Evolutionary conservation across 2,329 filamentous ascomycete genomes (phyloP).

Genomic region (Cladosporium sp.): DNA sequence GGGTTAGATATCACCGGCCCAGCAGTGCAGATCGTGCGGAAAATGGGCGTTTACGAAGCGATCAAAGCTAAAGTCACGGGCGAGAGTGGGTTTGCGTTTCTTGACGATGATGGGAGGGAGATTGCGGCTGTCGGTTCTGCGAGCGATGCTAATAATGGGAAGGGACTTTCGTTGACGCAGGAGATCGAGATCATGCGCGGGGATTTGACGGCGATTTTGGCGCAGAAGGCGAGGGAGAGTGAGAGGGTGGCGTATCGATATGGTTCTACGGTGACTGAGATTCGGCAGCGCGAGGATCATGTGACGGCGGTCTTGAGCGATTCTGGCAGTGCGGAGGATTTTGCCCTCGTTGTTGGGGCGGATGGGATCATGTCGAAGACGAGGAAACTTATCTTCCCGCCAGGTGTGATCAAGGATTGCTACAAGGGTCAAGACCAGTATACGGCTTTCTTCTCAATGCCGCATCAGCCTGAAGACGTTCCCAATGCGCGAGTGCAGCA

Average conservation of each 20-base stretch:
- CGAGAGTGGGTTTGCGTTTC: conserved; percentile 25
- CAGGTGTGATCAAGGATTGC: conserved; percentile 16
- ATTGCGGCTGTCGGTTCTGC: conserved; percentile 13
- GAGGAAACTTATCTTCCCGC: conserved; percentile 24
- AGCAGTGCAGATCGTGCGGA: conserved; percentile 21
- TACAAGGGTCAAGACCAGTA: conserved; percentile 18
- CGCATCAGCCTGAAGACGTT: conserved; percentile 13
- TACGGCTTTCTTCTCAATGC: conserved; percentile 28
- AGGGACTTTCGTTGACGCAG: conserved; percentile 16
- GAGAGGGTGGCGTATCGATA: conserved; percentile 15
- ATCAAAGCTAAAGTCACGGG: conserved; percentile 25
- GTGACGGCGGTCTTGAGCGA: conserved; percentile 14
- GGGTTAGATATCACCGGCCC: conserved; percentile 27
- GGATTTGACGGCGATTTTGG: conserved; percentile 45
- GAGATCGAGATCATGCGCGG: conserved; percentile 42
- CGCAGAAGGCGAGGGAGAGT: conserved; percentile 22
- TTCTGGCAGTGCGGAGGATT: conserved; percentile 13
- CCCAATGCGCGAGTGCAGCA: conserved; percentile 17
- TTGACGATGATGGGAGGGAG: conserved; percentile 23
- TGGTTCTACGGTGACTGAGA: conserved; percentile 12
- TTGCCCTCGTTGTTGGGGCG: conserved; percentile 28
- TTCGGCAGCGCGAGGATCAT: conserved; percentile 6
- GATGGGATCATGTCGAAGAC: conserved; percentile 29
- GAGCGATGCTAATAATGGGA: background rate
- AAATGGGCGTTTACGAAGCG: conserved; percentile 25